Percentiles rank a stretch among this genome's conserved stretches.
Conservation (phyloP, 805 yeast species). For the Hanseniaspora lachancei region DNA sequence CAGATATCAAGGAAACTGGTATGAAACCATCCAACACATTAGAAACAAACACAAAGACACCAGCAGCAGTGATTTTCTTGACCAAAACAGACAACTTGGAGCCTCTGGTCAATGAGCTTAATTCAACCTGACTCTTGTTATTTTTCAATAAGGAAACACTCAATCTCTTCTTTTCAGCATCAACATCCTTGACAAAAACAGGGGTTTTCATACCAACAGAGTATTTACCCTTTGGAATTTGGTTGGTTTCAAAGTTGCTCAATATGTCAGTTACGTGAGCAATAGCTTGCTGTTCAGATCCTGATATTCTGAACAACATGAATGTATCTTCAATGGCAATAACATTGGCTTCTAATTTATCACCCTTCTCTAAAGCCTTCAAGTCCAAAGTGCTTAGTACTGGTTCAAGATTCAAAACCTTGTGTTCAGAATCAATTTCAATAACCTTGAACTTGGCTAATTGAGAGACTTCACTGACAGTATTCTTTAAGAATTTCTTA, state of each 20-base stretch:
- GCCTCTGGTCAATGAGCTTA: constrained; percentile 51
- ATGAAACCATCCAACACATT: constrained; percentile 63
- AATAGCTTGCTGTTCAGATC: constrained; percentile 42
- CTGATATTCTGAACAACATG: constrained; percentile 59
- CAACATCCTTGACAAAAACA: constrained; percentile 35
- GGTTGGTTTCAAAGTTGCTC: constrained; percentile 34
- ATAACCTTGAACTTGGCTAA: constrained; percentile 1
- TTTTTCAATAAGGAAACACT: constrained; percentile 50
- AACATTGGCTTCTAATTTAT: constrained; percentile 48
- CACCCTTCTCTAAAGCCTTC: constrained; percentile 43
- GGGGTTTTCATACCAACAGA: constrained; percentile 38
- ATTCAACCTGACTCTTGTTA: constrained; percentile 32
- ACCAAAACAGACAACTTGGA: constrained; percentile 72
- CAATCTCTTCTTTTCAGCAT: constrained; percentile 31
- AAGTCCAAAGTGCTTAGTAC: neutral
- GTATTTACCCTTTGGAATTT: neutral
- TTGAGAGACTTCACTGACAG: neutral
- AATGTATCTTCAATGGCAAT: constrained; percentile 44
- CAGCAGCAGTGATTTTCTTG: constrained; percentile 58
- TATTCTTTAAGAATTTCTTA: neutral
- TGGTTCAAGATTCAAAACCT: neutral
- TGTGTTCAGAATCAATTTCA: constrained; percentile 1
- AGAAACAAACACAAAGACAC: constrained; percentile 67
- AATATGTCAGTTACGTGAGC: constrained; percentile 68
- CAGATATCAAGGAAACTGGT: constrained; percentile 69